Evolutionary conservation across 495 filamentous ascomycete genomes (phyloP).

Genomic region (Lentithecium fluviatile): DNA sequence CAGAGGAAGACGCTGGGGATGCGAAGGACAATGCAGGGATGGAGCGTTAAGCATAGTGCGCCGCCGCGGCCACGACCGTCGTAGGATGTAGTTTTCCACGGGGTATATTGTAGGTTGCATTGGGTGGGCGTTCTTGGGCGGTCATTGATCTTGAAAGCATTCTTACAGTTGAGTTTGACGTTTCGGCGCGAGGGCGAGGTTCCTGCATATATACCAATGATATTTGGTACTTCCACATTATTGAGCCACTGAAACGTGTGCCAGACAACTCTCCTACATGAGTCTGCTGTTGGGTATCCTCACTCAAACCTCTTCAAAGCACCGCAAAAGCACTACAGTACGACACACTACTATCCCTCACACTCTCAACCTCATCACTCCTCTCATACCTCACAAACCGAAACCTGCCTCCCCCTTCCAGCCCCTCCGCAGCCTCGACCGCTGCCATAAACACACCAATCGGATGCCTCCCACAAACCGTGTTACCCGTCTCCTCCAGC

Average conservation of each 20-base stretch:
- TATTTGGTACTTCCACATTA: too few species aligned
- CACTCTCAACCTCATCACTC: constrained; percentile 70
- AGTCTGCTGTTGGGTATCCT: too few species aligned
- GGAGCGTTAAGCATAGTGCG: constrained; percentile 26
- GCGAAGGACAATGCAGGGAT: constrained; percentile 57
- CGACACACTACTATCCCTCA: constrained; percentile 85
- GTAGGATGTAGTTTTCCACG: background rate
- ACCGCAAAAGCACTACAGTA: constrained; percentile 83
- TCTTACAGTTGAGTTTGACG: too few species aligned
- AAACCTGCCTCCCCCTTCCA: constrained; percentile 59
- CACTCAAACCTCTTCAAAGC: too few species aligned
- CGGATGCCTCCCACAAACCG: constrained; percentile 92
- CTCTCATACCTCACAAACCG: constrained; percentile 89
- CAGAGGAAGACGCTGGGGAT: constrained; percentile 57
- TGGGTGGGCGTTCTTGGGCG: too few species aligned
- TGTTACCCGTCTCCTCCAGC: constrained; percentile 75
- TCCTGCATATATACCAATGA: too few species aligned
- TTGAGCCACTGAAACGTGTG: too few species aligned
- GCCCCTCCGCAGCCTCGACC: constrained; percentile 58
- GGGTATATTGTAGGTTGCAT: too few species aligned
- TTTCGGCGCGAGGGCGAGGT: too few species aligned
- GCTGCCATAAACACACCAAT: constrained; percentile 94
- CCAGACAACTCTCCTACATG: too few species aligned
- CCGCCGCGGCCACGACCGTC: constrained; percentile 21
- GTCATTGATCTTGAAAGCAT: too few species aligned